Percentiles rank a stretch among this genome's conserved stretches.
These are phyloP conservation scores for Calonectria henricotiae DNA, from an alignment of 2,329 filamentous ascomycete species.

Conservation along the genomic window DNA sequence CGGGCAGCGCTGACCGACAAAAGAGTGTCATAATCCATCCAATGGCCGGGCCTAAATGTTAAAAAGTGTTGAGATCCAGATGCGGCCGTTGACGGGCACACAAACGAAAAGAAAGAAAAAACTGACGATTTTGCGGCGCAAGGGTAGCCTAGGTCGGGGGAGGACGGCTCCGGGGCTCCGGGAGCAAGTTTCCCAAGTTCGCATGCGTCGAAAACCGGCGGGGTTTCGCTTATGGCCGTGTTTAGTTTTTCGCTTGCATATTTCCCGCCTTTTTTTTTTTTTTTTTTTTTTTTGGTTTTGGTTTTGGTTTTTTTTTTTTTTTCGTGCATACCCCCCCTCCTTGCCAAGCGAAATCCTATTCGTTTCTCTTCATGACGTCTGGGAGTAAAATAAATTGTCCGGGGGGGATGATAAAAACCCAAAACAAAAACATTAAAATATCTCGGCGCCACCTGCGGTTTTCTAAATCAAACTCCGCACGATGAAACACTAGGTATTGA, in stretches of 20 bases:
- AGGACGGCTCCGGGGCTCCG: constrained; percentile 8
- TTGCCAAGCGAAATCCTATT: constrained; percentile 7
- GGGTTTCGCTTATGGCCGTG: constrained; percentile 6
- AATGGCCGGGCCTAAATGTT: constrained; percentile 12
- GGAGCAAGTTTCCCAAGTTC: neutral
- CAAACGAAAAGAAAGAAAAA: neutral
- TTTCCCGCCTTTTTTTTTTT: neutral
- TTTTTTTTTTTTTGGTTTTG: too few species aligned
- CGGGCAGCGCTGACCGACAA: constrained; percentile 28
- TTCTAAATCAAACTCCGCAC: neutral
- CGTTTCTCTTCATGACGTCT: neutral
- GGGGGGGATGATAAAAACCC: neutral
- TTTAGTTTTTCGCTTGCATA: constrained; percentile 14
- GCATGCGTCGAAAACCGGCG: constrained; percentile 27
- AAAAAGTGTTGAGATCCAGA: constrained; percentile 35
- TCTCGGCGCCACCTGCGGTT: neutral
- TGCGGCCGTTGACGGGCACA: constrained; percentile 11
- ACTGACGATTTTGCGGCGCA: constrained; percentile 18
- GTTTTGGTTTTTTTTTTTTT: too few species aligned
- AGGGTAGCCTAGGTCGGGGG: constrained; percentile 6
- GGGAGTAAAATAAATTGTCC: neutral
- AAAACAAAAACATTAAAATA: neutral
- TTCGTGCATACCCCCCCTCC: constrained; percentile 1
- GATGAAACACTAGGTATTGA: constrained; percentile 20
- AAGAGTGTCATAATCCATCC: constrained; percentile 3